These are phyloP conservation scores for Kluyveromyces lactis DNA, from an alignment of 805 yeast species.

Conservation along the genomic window DNA sequence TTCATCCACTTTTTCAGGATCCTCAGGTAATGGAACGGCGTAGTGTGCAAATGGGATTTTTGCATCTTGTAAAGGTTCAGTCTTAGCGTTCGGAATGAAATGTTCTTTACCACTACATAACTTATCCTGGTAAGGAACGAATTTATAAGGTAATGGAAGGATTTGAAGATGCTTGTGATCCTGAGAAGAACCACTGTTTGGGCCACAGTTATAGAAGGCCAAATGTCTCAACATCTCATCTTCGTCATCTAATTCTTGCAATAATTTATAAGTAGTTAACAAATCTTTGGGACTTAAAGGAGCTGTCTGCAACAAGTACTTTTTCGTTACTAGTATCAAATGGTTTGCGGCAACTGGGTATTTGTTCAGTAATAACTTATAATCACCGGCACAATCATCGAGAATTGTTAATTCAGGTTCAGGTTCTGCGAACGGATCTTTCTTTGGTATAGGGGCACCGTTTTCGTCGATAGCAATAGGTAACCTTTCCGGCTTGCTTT, in stretches of 20 bases:
- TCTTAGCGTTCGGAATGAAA: conserved; percentile 45
- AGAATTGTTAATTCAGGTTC: conserved; percentile 66
- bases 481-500: conserved; percentile 33
- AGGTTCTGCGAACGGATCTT: conserved; percentile 73
- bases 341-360: conserved; percentile 80
- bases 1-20: conserved; percentile 38
- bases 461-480: conserved; percentile 7
- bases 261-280: conserved; percentile 44
- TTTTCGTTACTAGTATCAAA: conserved; percentile 67
- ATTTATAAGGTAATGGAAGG: conserved; percentile 56
- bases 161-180: conserved; percentile 90
- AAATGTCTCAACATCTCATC: conserved; percentile 45
- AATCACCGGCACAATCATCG: conserved; percentile 39
- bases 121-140: conserved; percentile 48
- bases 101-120: conserved; percentile 36
- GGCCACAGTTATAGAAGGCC: conserved; percentile 86
- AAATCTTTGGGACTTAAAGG: conserved; percentile 71
- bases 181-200: conserved; percentile 87
- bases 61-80: conserved; percentile 55
- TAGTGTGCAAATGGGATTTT: conserved; percentile 74
- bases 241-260: conserved; percentile 39
- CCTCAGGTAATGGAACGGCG: conserved; percentile 52
- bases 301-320: conserved; percentile 61
- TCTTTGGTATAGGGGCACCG: conserved; percentile 20
- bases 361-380: conserved; percentile 71